Base-by-base conservation (phyloP, 805 yeast species). In the Dipodascus albidus region DNA sequence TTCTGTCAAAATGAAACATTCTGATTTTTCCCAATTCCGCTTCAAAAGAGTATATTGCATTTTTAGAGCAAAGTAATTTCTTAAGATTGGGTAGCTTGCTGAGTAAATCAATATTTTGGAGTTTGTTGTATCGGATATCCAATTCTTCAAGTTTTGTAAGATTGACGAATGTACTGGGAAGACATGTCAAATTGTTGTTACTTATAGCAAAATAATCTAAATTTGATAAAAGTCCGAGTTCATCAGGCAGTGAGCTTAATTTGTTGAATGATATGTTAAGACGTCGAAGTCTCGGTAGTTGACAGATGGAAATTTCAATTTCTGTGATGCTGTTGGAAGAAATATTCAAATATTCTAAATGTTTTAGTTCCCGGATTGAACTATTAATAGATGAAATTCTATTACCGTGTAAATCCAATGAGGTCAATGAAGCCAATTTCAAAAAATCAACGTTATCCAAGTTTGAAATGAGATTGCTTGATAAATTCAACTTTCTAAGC, bases 241-340 rank as follows among this genome's bases (percentile, higher is more conserved):
- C 74, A 11, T 68, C 73, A 0, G 97, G 95, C 1, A 93, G 59
- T 1, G 55, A 55, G 1, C 75, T 68, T 24, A 93, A 77, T 51
- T 79, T 78, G 66, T 93, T 93, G 67, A 87, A 90, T 0, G 96
- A 86, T 47, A 91, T 63, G 63, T 91, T 95, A 57, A 93, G 72
- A 52, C 83, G 83, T 47, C 73, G 69, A 52, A 91, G 73, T 51
- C 76, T 77, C 0, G 73, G 63, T 56, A 91, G 73, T 22, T 77
- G 74, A 58, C 80, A 79, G 19, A 91, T 70, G 1, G 83, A 77
- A 52, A 56, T 74, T 0, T 89, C 89, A 50, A 82, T 76, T 8
- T 57, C 63, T 22, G 70, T 72, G 58, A 85, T 71, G 44, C 77
- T 73, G 64, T 95, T 93, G 2, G 96, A 89, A 1, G 96, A 80